Percentiles rank a stretch among this genome's conserved stretches.
Conservation (phyloP, 805 yeast genomes). For the Candida maris region DNA sequence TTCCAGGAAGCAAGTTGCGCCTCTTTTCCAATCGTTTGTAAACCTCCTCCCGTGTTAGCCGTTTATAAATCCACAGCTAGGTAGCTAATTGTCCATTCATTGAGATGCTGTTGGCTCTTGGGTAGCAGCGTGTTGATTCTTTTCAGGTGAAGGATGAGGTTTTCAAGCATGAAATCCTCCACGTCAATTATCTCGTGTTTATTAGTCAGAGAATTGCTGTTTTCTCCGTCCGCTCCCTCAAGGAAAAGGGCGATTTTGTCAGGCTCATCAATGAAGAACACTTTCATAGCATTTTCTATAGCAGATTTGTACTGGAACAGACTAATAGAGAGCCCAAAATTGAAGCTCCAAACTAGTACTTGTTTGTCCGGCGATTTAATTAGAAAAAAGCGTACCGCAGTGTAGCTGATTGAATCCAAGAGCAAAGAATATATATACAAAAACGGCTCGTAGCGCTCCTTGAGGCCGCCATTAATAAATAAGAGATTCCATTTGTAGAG, state of each 20-base stretch:
- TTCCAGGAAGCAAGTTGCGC: slow-evolving; percentile 86
- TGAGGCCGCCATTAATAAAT: slow-evolving; percentile 22
- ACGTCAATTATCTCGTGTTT: slow-evolving; percentile 27
- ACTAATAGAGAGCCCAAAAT: slow-evolving; percentile 33
- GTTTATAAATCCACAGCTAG: slow-evolving; percentile 16
- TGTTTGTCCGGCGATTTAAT: slow-evolving; percentile 14
- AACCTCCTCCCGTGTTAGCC: neutral
- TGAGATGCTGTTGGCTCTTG: slow-evolving; percentile 11
- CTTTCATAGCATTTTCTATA: slow-evolving; percentile 37
- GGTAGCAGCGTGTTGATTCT: slow-evolving; percentile 36
- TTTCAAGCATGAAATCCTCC: slow-evolving; percentile 34
- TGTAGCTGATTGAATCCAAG: slow-evolving; percentile 40
- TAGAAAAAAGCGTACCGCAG: slow-evolving; percentile 38
- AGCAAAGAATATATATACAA: slow-evolving; percentile 37
- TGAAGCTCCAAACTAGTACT: slow-evolving; percentile 48
- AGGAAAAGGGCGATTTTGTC: slow-evolving; percentile 26
- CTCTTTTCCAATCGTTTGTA: slow-evolving; percentile 35
- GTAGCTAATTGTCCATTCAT: slow-evolving; percentile 31
- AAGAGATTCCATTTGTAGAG: slow-evolving; percentile 57
- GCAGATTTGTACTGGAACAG: slow-evolving; percentile 6
- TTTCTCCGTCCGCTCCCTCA: slow-evolving; percentile 10
- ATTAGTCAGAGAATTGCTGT: slow-evolving; percentile 11
- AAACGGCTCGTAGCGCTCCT: slow-evolving; percentile 35
- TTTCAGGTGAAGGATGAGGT: slow-evolving; percentile 29
- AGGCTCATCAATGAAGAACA: slow-evolving; percentile 39